These are phyloP conservation scores for Cicer chorassanicum DNA, from an alignment of 306 rosid genomes.

Conservation along the genomic window DNA sequence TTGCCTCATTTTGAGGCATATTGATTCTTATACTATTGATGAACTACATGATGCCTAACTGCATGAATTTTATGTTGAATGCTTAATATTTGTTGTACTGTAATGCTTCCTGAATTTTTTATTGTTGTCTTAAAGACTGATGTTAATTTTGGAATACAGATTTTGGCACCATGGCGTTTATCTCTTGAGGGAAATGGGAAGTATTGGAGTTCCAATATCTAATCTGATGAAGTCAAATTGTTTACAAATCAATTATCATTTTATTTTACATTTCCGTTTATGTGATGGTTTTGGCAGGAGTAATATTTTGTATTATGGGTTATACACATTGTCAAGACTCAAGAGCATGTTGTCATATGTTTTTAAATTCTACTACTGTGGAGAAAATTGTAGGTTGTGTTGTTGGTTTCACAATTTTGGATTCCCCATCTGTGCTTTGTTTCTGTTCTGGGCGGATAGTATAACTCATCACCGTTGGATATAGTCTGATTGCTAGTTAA, in stretches of 20 bases:
- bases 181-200: constrained; percentile 59
- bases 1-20: constrained; percentile 48
- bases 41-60: constrained; percentile 44
- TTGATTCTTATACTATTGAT: constrained; percentile 43
- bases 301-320: no score
- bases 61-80: constrained; percentile 46
- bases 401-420: no score
- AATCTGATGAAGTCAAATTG: constrained; percentile 42
- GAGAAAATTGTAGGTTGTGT: no score
- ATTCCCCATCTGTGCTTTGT: no score
- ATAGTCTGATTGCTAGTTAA: no score
- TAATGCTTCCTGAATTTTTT: constrained; percentile 39
- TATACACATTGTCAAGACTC: no score
- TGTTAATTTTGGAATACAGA: constrained; percentile 66
- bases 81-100: constrained; percentile 38
- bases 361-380: no score
- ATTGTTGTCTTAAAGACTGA: constrained; percentile 50
- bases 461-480: no score
- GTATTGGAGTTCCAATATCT: constrained; percentile 55
- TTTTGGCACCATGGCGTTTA: constrained; percentile 56
- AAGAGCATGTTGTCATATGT: no score
- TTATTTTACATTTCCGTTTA: constrained; percentile 47
- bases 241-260: constrained; percentile 43
- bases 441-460: no score
- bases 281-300: neutral